Percentiles rank a stretch among this genome's conserved stretches.
phyloP scores from a whole-genome alignment of 2,329 filamentous ascomycete species.

The Fusarium acutatum region DNA sequence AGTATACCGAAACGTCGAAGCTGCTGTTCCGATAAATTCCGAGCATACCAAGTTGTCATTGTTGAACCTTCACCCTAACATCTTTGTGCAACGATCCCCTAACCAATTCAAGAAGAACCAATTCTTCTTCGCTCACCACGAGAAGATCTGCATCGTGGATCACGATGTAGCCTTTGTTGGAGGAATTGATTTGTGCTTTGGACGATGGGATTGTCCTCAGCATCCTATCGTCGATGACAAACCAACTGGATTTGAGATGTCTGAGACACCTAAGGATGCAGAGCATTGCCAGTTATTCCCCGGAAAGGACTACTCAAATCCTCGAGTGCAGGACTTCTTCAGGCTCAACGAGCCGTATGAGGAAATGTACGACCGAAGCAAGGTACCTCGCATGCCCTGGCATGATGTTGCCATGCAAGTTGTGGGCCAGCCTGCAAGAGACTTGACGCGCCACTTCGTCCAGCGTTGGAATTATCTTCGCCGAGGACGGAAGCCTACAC shows the following conservation, averaged over 20 bases:
- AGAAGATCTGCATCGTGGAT: slow-evolving; percentile 97
- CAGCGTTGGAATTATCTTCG: slow-evolving; percentile 98
- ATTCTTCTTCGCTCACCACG: slow-evolving; percentile 99
- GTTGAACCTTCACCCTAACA: slow-evolving; percentile 92
- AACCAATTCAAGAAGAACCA: slow-evolving; percentile 99
- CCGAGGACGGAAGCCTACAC: slow-evolving; percentile 89
- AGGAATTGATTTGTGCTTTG: slow-evolving; percentile 95
- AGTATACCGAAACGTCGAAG: slow-evolving; percentile 96
- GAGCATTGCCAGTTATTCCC: slow-evolving; percentile 97
- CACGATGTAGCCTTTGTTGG: slow-evolving; percentile 96
- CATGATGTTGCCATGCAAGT: slow-evolving; percentile 99
- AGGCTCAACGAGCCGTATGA: slow-evolving; percentile 93
- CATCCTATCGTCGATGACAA: slow-evolving; percentile 93
- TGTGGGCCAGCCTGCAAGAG: slow-evolving; percentile 92
- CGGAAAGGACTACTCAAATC: slow-evolving; percentile 98
- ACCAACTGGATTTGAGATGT: slow-evolving; percentile 89
- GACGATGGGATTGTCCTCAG: slow-evolving; percentile 95
- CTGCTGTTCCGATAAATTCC: slow-evolving; percentile 96
- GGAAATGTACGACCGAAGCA: slow-evolving; percentile 96
- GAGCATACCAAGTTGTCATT: slow-evolving; percentile 98
- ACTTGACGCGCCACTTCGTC: slow-evolving; percentile 94
- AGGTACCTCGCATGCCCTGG: slow-evolving; percentile 95
- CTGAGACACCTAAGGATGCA: slow-evolving; percentile 79
- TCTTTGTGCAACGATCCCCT: slow-evolving; percentile 94
- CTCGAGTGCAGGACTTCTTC: slow-evolving; percentile 94